Evolutionary conservation across 495 filamentous ascomycete genomes (phyloP), one percentile per base, ranked within the genome.

Genomic region (Thermothielavioides terrestris): DNA sequence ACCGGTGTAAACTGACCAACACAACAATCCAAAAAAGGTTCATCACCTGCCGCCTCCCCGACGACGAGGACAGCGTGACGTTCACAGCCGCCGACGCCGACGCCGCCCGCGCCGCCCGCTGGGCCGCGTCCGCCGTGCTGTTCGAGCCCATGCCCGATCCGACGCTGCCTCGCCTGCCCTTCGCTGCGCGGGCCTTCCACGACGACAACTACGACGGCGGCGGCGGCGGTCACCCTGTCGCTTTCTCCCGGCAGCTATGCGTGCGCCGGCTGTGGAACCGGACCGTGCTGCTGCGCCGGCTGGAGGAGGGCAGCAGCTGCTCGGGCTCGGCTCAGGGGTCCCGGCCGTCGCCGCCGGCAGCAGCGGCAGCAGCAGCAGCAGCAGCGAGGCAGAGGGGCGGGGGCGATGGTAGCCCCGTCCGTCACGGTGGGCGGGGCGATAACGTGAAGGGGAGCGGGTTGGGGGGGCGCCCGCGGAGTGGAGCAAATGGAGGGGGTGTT

Each of bases 31-130:
- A n/a, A n/a, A 27, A 1, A 23, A 52, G 50, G 62, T 65, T 65
- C 60, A 65, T 65, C 55, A 65, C 60, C 50, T 63, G 60, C 55
- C 62, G 62, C 8, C 57, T 60, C 2, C 62, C 62, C 27, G 62
- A 65, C 53, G 62, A 65, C 60, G 62, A 65, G 18, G 62, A 65
- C 46, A 50, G 46, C 26, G 58, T 63, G 9, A 65, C 62, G 5
- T 65, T 65, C 36, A 63, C 57, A 36, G 61, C 57, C 18, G 44
- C 49, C 27, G 55, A 58, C 22, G 48, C 36, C 37, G 49, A 63
- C 36, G 55, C 46, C 42, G 38, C 6, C 18, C 22, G 26, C 3
- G 60, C 62, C 2, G n/a, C 15, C 18, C 31, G 46, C 7, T 65
- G 62, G 62, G 62, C 60, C 4, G 58, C 59, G 10, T 40, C 37